Percentiles rank a stretch among this genome's conserved stretches.
These are phyloP conservation scores for Kitagawia praeruptora DNA, from an alignment of 129 eudicot species.

Conservation along the genomic window DNA sequence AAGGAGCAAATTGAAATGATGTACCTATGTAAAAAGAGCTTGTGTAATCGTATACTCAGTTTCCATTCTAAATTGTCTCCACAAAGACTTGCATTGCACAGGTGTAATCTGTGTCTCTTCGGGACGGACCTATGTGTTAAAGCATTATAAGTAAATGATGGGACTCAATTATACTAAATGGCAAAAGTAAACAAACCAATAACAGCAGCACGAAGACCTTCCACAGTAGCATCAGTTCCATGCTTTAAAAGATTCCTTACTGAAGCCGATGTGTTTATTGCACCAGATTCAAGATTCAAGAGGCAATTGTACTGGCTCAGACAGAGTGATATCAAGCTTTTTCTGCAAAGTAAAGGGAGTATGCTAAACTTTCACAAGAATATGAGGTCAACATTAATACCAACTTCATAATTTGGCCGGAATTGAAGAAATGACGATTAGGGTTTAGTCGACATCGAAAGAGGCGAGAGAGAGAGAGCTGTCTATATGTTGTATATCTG, in stretches of 20 bases:
- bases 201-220: constrained; percentile 29
- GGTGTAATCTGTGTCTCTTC: constrained; percentile 32
- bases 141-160: not conserved
- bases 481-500: too few species aligned
- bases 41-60: constrained; percentile 62
- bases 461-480: too few species aligned
- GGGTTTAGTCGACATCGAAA: too few species aligned
- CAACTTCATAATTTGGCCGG: too few species aligned
- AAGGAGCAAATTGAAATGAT: not conserved
- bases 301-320: constrained; percentile 36
- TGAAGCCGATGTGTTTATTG: constrained; percentile 39
- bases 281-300: constrained; percentile 36
- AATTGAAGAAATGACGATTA: too few species aligned
- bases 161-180: too few species aligned
- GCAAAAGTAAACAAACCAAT: constrained; percentile 21
- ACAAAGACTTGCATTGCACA: constrained; percentile 38
- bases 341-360: constrained; percentile 27
- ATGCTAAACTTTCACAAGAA: constrained; percentile 2
- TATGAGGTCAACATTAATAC: too few species aligned
- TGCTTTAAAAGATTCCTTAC: constrained; percentile 39
- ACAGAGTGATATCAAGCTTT: constrained; percentile 30
- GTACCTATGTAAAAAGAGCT: constrained; percentile 61
- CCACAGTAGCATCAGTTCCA: constrained; percentile 30
- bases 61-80: constrained; percentile 55
- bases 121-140: constrained; percentile 28